Base-by-base conservation (phyloP, 768 basidiomycete species). In the Lentinus brumalis region DNA sequence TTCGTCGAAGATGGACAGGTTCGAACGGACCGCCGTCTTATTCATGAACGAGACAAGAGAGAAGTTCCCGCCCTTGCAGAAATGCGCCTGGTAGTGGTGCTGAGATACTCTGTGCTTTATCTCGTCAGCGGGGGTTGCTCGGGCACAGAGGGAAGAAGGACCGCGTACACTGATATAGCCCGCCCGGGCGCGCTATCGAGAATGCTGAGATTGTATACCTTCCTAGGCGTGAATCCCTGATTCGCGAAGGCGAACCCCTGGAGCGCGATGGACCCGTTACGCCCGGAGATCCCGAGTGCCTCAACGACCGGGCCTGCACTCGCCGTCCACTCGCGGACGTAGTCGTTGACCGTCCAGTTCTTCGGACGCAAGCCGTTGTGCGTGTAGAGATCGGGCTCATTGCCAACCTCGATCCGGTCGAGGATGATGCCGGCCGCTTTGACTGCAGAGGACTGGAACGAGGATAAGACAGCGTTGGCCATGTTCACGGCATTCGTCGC, bases 1-100 rank as follows among this genome's bases (percentile, higher is more conserved):
- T 2, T 83, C 75, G n/a, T 66, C 66, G 61, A 80, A 87, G 9
- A 65, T 42, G 2, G 81, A 74, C 31, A 89, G 71, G 45, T 90
- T 91, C 45, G 83, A 58, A 6, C 71, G 57, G 74, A 64, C 86
- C 77, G 26, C 83, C 78, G 47, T 78, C 78, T 90, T 89, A 32
- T 80, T 81, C 87, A 89, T 88, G 52, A 91, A 74, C 61, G 86
- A 84, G 64, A 84, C 81, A 10, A 90, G 70, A 30, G 85, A 68
- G 26, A 80, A 81, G 21, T 75, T 76, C 46, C 70, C 79, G 16
- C 88, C 88, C 7, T 72, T 61, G 62, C 86, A 88, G 69, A 86
- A 88, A 2, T 83, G 81, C 11, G 86, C 86, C 18, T 84, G 85
- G 66, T 78, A 78, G 10, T 69, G 70, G 53, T 77, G 76, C 62